These are phyloP conservation scores for Solanum gandarillasii DNA, from an alignment of 257 asterid genomes.

Conservation along the genomic window DNA sequence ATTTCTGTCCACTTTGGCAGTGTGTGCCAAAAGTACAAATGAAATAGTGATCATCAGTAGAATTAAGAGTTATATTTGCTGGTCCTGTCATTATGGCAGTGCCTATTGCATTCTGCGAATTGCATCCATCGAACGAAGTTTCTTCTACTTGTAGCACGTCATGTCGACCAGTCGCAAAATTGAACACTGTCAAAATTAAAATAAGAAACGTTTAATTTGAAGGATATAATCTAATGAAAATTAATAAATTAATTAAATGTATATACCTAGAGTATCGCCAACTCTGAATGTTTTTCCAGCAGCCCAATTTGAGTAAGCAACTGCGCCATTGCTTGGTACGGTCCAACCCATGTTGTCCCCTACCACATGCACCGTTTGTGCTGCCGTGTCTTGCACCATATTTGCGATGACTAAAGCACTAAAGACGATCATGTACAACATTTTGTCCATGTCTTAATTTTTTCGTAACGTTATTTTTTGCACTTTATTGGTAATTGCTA, in stretches of 20 bases:
- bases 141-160: slow-evolving; percentile 26
- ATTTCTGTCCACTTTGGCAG: slow-evolving; percentile 32
- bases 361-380: slow-evolving; percentile 19
- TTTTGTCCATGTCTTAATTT: not conserved
- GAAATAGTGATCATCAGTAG: slow-evolving; percentile 30
- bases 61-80: slow-evolving; percentile 23
- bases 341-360: slow-evolving; percentile 33
- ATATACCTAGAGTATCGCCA: slow-evolving; percentile 25
- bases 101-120: slow-evolving; percentile 19
- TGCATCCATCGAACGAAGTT: slow-evolving; percentile 34
- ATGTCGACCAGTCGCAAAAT: slow-evolving; percentile 22
- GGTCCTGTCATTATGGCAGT: slow-evolving; percentile 16
- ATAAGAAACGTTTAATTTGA: not conserved
- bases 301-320: slow-evolving; percentile 22
- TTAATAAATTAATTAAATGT: not conserved
- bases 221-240: not conserved
- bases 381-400: slow-evolving; percentile 3
- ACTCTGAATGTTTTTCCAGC: slow-evolving; percentile 13
- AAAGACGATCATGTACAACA: not conserved
- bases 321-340: slow-evolving; percentile 8
- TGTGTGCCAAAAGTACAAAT: slow-evolving; percentile 38
- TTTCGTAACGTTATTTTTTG: not conserved
- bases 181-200: slow-evolving; percentile 19
- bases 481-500: not conserved
- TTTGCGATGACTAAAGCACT: slow-evolving; percentile 4